Evolutionary conservation across 2,329 filamentous ascomycete genomes (phyloP).

Genomic region (Cordyceps militaris): DNA sequence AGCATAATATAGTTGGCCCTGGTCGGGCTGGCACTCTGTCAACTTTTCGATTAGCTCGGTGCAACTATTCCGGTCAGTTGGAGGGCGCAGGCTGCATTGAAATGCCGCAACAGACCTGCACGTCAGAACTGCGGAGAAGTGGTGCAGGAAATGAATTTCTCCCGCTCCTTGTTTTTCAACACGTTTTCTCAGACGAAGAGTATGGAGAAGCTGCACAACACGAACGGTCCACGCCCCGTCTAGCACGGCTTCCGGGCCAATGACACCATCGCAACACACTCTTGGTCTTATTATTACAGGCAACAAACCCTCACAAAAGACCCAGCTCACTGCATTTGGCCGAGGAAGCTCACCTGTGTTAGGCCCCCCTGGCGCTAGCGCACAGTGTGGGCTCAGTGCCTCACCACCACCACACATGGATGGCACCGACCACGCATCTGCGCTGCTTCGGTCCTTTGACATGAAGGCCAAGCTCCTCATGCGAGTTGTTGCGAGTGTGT

Average conservation of each 20-base stretch:
- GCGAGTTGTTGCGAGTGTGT: not conserved
- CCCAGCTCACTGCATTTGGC: not conserved
- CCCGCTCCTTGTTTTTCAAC: not conserved
- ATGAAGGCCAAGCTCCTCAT: not conserved
- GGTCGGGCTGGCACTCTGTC: not conserved
- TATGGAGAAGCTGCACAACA: not conserved
- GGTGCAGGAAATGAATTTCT: not conserved
- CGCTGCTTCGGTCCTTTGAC: not conserved
- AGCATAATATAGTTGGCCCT: not conserved
- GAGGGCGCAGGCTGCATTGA: not conserved
- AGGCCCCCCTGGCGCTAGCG: conserved; percentile 10
- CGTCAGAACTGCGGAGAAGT: not conserved
- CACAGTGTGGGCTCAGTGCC: not conserved
- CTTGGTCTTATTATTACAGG: not conserved
- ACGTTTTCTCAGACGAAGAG: not conserved
- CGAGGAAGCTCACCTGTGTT: conserved; percentile 5
- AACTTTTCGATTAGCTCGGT: not conserved
- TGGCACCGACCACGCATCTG: conserved; percentile 14
- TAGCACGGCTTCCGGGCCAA: not conserved
- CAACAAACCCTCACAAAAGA: not conserved
- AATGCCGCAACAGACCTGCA: not conserved
- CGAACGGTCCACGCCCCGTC: not conserved
- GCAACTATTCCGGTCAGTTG: not conserved
- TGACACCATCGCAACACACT: not conserved
- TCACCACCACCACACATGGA: conserved; percentile 12